A percentile compares a stretch with the other conserved stretches of the same genome.
Evolutionary conservation across 108 stramenopile species (phyloP).

Genomic region (Parmales sp.): DNA sequence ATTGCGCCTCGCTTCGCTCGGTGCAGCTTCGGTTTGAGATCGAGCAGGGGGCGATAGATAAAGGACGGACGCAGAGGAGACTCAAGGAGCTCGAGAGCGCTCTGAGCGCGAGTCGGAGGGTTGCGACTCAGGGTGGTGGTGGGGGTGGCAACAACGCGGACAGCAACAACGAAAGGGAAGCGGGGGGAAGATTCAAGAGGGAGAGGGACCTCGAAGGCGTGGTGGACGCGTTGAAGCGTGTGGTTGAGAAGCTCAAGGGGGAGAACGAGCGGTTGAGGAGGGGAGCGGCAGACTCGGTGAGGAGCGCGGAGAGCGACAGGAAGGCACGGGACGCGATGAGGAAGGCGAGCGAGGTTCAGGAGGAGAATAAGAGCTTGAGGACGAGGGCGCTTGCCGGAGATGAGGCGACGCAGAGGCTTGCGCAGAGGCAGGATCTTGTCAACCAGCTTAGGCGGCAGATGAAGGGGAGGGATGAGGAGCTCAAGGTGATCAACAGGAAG

Average conservation of each 20-base stretch:
- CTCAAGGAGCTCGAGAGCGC: conserved; percentile 19
- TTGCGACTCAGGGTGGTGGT: background rate
- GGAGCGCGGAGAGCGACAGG: conserved; percentile 23
- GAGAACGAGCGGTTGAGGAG: conserved; percentile 15
- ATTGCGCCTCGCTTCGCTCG: no score
- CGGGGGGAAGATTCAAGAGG: conserved; percentile 35
- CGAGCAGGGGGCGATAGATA: conserved; percentile 24
- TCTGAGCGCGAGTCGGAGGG: conserved; percentile 3
- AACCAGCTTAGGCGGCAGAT: conserved; percentile 30
- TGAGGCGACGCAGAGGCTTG: conserved; percentile 23
- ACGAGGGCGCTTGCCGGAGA: conserved; percentile 16
- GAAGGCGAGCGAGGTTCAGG: conserved; percentile 16
- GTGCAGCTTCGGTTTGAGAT: no score
- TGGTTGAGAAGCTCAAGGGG: conserved; percentile 34
- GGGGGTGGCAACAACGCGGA: background rate
- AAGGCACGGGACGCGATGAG: conserved; percentile 15
- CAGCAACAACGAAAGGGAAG: conserved; percentile 4
- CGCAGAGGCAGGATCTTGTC: conserved; percentile 23
- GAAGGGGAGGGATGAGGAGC: conserved; percentile 26
- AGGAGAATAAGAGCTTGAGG: conserved; percentile 22
- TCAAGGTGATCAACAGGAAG: conserved; percentile 14
- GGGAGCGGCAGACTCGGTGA: conserved; percentile 20
- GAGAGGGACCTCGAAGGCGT: conserved; percentile 44
- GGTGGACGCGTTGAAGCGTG: conserved; percentile 41
- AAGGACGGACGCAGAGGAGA: conserved; percentile 18